Conservation (phyloP, 257 asterid genomes). For the Ilex aquifolium region DNA sequence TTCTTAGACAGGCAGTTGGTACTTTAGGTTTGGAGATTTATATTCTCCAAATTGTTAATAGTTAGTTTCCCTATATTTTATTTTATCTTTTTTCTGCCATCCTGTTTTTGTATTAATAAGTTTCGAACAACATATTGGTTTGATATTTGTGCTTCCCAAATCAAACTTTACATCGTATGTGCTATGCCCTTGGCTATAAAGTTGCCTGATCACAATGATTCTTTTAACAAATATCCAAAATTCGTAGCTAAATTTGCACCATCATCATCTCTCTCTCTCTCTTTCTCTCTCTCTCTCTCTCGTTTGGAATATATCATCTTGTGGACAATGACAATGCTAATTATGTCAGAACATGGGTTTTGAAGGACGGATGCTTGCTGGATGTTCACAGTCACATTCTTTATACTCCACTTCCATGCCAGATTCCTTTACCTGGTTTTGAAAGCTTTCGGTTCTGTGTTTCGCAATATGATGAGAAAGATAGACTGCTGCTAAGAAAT, state of each 20-base stretch:
- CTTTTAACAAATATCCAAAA: not conserved
- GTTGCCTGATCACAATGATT: not conserved
- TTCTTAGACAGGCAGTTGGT: too few relatives aligned
- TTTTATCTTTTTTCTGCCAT: not conserved
- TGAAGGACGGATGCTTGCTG: constrained; percentile 77
- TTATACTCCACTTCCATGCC: constrained; percentile 89
- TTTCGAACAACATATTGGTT: too few relatives aligned
- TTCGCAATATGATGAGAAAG: constrained; percentile 75
- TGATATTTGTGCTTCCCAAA: too few relatives aligned
- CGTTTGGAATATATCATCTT: constrained; percentile 4
- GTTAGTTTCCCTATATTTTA: not conserved
- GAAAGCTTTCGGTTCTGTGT: constrained; percentile 66
- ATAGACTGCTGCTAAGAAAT: constrained; percentile 65
- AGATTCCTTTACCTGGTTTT: constrained; percentile 73
- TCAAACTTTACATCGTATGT: not conserved
- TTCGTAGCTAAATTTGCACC: not conserved
- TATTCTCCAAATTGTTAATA: not conserved
- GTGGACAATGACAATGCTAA: constrained; percentile 19
- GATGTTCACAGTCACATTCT: constrained; percentile 79
- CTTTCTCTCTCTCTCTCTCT: constrained; percentile 5
- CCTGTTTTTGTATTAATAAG: not conserved
- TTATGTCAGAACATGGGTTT: constrained; percentile 18
- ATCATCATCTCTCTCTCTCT: constrained; percentile 4
- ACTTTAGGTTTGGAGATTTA: too few relatives aligned
- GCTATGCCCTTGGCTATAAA: too few relatives aligned